Conservation (phyloP, 176 grass and related monocot species). For the Raddia guianensis region DNA sequence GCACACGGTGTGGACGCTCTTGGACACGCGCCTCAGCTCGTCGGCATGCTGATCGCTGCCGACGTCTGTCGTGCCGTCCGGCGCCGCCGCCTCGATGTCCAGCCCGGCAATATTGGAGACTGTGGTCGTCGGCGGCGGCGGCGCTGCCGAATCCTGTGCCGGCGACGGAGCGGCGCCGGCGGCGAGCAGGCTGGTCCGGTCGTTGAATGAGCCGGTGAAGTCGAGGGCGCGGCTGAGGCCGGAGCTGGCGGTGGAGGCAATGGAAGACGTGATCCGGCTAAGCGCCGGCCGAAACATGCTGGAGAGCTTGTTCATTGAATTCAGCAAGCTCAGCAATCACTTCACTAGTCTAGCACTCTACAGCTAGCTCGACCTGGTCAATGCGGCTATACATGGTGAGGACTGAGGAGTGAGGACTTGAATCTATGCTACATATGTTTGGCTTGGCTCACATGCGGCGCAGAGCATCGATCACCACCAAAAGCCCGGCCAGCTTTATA, state of each 20-base stretch:
- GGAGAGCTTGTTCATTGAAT: background rate
- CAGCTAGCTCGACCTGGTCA: background rate
- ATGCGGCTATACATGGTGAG: no score
- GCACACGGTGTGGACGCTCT: slow-evolving; percentile 29
- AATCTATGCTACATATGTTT: no score
- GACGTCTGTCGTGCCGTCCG: background rate
- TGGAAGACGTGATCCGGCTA: background rate
- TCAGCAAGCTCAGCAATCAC: background rate
- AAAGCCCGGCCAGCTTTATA: no score
- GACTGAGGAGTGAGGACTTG: no score
- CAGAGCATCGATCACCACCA: no score
- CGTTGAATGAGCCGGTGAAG: slow-evolving; percentile 37
- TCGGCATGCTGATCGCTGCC: background rate
- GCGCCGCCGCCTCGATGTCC: slow-evolving; percentile 18
- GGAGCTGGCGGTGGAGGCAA: background rate
- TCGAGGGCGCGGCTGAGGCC: background rate
- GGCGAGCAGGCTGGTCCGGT: slow-evolving; percentile 30
- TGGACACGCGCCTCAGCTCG: slow-evolving; percentile 32
- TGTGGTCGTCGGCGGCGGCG: background rate
- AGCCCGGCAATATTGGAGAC: background rate
- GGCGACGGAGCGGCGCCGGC: background rate
- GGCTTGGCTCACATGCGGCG: no score
- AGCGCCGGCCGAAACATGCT: slow-evolving; percentile 3
- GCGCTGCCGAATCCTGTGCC: background rate
- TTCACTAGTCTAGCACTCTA: background rate